Conservation (phyloP, 352 stramenopile species). For the Pilasporangium apinafurcum region DNA sequence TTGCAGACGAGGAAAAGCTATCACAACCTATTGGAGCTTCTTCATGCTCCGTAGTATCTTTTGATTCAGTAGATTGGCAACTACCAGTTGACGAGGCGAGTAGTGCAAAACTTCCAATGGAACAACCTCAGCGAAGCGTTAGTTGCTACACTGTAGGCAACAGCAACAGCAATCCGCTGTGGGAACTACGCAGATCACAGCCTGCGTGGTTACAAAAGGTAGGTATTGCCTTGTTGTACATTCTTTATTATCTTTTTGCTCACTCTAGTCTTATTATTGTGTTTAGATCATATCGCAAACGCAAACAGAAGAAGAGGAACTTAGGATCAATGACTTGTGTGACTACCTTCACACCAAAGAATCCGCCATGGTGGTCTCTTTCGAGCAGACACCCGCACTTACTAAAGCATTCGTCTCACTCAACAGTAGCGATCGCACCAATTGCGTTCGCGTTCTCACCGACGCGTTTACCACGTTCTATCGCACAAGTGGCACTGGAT, state of each 20-base stretch:
- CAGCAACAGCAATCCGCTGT: no score
- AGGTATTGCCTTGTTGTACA: not conserved
- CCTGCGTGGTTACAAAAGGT: slow-evolving; percentile 10
- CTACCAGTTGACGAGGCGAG: no score
- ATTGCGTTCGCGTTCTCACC: not conserved
- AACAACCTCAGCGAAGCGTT: no score
- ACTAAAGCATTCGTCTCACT: slow-evolving; percentile 2
- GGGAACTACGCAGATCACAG: slow-evolving; percentile 1
- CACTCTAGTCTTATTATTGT: not conserved
- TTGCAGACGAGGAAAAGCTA: no score
- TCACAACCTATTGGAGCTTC: no score
- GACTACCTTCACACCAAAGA: not conserved
- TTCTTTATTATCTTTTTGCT: not conserved
- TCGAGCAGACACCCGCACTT: slow-evolving; percentile 3
- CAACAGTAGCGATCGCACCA: not conserved
- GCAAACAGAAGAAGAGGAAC: slow-evolving; percentile 3
- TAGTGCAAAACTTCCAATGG: no score
- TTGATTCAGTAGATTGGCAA: no score
- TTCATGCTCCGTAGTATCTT: no score
- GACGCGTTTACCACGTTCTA: slow-evolving; percentile 6
- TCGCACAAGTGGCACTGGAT: slow-evolving; percentile 1
- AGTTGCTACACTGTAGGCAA: no score
- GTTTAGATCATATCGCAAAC: slow-evolving; percentile 5
- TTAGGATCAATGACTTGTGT: not conserved
- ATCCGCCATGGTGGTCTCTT: slow-evolving; percentile 4